These are phyloP conservation scores for Camellia japonica DNA, from an alignment of 148 eudicot genomes.

Conservation along the genomic window DNA sequence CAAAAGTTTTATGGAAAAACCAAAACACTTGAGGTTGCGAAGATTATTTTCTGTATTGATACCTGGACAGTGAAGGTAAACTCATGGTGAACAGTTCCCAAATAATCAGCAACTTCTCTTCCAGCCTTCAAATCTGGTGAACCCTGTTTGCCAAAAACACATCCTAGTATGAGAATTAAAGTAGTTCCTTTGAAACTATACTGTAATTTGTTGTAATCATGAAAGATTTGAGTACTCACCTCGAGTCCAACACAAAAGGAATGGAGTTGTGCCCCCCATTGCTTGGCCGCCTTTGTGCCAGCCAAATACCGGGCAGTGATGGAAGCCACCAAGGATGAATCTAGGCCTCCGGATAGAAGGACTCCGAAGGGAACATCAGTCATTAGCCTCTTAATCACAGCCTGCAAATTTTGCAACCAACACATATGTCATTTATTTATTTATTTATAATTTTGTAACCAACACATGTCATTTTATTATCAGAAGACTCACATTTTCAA, in stretches of 20 bases:
- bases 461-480: background rate
- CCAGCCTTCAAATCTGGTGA: constrained; percentile 90
- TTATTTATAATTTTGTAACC: background rate
- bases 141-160: constrained; percentile 38
- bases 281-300: constrained; percentile 70
- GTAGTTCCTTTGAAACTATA: background rate
- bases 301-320: constrained; percentile 75
- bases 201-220: background rate
- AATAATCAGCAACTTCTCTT: constrained; percentile 81
- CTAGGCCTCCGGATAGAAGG: constrained; percentile 88
- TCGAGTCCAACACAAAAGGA: constrained; percentile 95
- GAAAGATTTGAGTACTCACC: constrained; percentile 23
- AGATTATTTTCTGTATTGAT: background rate
- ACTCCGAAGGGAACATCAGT: constrained; percentile 98
- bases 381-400: constrained; percentile 86
- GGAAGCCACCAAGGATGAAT: constrained; percentile 84
- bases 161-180: background rate
- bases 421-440: background rate
- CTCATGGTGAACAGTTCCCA: constrained; percentile 92
- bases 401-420: constrained; percentile 34
- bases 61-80: constrained; percentile 90
- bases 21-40: background rate
- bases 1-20: background rate
- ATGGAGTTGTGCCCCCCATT: constrained; percentile 88
- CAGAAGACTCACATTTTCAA: constrained; percentile 58